Evolutionary conservation across 306 rosid genomes (phyloP), one percentile per base, ranked within the genome.

Genomic region (Hippophae rhamnoides): DNA sequence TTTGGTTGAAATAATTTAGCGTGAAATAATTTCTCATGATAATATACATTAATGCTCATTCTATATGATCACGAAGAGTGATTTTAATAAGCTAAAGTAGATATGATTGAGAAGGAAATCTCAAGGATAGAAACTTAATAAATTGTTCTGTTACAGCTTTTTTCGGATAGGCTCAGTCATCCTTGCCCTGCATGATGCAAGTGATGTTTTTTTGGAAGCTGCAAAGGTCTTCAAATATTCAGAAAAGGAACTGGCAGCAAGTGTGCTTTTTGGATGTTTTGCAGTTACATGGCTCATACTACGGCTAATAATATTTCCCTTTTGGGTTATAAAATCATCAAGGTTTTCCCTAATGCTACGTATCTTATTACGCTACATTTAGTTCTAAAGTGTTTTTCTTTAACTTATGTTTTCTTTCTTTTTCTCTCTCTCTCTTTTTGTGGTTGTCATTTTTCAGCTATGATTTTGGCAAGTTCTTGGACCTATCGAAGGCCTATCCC

Each of bases 161-260:
- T 92, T 88, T 74, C 84, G 87, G 76, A 70, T 92, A 67, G 96
- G 99, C 62, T 61, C 95, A 62, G 70, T 86, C 60, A 64, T 80
- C 72, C 99, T 92, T 10, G 95, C 96, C 43, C 87, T 86, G 68
- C 97, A 92, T 70, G 99, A 92, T 65, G 94, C 81, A n/a, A 88
- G 99, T 55, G 99, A 88, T 46, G 82, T 92, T 45, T 92, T 85
- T 78, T 11, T 92, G 97, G 99, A 92, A 86, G 83, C 89, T 67
- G 99, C 99, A 26, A 92, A 92, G 82, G 73, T 92, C 71, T 92
- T 88, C 82, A 92, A 92, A 70, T 92, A 92, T 79, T 82, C 95
- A 45, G 97, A 79, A 68, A 85, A 81, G 59, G 96, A 92, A 71
- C 80, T 92, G 67, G 86, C 66, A 54, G 97, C 99, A 59, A 92